Evolutionary conservation across 164 flowering plant genomes (phyloP).

Genomic region (Vitis cinerea): DNA sequence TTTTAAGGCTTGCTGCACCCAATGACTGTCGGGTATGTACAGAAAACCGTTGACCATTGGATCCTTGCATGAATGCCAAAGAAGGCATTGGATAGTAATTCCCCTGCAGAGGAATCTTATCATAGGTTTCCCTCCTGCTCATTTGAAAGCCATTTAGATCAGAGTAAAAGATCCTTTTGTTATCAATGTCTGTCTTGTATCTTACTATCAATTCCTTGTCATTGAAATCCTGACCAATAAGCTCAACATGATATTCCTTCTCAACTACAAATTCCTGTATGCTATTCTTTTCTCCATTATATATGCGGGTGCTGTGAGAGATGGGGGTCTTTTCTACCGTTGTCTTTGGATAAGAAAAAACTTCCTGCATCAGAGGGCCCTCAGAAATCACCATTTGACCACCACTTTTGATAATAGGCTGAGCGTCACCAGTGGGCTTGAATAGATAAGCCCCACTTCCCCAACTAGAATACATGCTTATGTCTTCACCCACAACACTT

Average conservation of each 20-base stretch:
- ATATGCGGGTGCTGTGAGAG: constrained; percentile 85
- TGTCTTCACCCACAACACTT: constrained; percentile 70
- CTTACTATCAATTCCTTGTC: constrained; percentile 83
- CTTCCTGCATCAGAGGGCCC: constrained; percentile 81
- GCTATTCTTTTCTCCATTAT: constrained; percentile 44
- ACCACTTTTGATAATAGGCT: constrained; percentile 50
- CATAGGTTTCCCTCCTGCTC: constrained; percentile 92
- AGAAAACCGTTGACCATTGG: constrained; percentile 73
- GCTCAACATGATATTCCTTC: constrained; percentile 98
- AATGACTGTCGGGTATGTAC: constrained; percentile 88
- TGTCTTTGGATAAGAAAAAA: constrained; percentile 76
- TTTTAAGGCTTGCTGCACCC: constrained; percentile 87
- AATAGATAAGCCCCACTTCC: constrained; percentile 97
- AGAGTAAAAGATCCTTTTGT: constrained; percentile 66
- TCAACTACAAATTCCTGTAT: constrained; percentile 72
- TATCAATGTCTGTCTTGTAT: constrained; percentile 77
- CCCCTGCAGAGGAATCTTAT: constrained; percentile 94
- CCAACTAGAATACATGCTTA: constrained; percentile 79
- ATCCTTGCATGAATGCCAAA: constrained; percentile 86
- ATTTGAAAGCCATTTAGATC: constrained; percentile 95
- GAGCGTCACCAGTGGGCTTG: constrained; percentile 85
- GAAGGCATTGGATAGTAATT: constrained; percentile 99
- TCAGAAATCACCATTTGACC: constrained; percentile 65
- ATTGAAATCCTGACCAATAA: constrained; percentile 60
- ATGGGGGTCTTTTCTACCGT: constrained; percentile 64